Percentiles rank a stretch among this genome's conserved stretches.
phyloP scores from a whole-genome alignment of 176 grass and related monocot genomes.

The Bonia amplexicaulis region DNA sequence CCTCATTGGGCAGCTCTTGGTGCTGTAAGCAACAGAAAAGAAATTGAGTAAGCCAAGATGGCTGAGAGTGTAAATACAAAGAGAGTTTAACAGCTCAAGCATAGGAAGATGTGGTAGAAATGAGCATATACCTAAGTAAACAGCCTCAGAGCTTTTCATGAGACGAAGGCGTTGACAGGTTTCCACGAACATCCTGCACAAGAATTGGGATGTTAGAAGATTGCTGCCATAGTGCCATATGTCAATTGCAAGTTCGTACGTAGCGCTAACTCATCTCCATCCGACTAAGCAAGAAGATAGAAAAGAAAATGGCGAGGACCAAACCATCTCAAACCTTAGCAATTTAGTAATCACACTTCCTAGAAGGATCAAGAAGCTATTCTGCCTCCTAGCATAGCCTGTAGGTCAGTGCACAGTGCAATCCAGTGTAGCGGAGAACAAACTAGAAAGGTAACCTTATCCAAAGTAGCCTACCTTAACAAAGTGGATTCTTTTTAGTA shows the following conservation, averaged over 20 bases:
- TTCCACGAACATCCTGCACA: conserved; percentile 74
- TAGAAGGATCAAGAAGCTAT: conserved; percentile 22
- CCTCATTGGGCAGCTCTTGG: conserved; percentile 55
- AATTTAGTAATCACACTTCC: background rate
- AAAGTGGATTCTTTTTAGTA: conserved; percentile 1
- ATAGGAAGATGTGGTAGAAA: background rate
- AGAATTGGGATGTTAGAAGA: conserved; percentile 2
- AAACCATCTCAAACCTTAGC: background rate
- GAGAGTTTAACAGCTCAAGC: background rate
- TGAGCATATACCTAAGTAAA: conserved; percentile 54
- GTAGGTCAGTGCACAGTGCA: background rate
- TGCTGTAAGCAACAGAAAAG: conserved; percentile 42
- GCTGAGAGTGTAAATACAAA: background rate
- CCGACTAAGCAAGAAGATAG: background rate
- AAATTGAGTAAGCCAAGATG: background rate
- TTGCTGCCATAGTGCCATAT: too few relatives aligned
- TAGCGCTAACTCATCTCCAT: background rate
- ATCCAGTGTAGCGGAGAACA: conserved; percentile 28
- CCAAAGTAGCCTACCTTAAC: conserved; percentile 17
- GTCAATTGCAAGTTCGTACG: background rate
- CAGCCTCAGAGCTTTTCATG: conserved; percentile 82
- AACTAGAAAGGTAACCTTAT: conserved; percentile 39
- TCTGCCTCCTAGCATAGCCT: background rate
- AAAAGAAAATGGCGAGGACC: background rate
- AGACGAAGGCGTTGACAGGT: conserved; percentile 75